phyloP scores from a whole-genome alignment of 2,329 filamentous ascomycete species.

The Pleoardoris graminearum region DNA sequence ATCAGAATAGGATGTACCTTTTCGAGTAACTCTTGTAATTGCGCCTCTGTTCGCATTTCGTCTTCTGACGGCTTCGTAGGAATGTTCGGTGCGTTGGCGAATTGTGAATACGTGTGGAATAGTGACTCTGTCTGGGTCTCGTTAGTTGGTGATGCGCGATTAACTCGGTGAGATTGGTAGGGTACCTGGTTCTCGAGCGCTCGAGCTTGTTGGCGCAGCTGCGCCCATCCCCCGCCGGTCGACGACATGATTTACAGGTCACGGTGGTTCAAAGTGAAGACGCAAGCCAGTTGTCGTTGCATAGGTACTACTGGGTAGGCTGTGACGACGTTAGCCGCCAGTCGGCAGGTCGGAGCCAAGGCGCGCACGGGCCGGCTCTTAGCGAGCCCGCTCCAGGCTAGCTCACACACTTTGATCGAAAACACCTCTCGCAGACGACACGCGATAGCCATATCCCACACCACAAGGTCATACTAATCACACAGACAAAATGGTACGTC shows the following conservation, averaged over 20 bases:
- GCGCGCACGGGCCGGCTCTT: slow-evolving; percentile 16
- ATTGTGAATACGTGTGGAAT: slow-evolving; percentile 88
- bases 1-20: slow-evolving; percentile 59
- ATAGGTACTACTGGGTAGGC: too few relatives aligned
- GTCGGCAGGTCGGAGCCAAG: slow-evolving; percentile 22
- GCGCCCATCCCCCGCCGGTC: slow-evolving; percentile 71
- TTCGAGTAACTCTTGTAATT: slow-evolving; percentile 81
- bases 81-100: slow-evolving; percentile 76
- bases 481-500: slow-evolving; percentile 46
- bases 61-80: slow-evolving; percentile 83
- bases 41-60: slow-evolving; percentile 75
- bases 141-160: slow-evolving; percentile 28
- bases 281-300: neutral
- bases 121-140: slow-evolving; percentile 73
- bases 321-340: neutral
- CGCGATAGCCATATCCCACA: slow-evolving; percentile 44
- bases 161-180: slow-evolving; percentile 16
- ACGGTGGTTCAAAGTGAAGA: too few relatives aligned
- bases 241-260: slow-evolving; percentile 38
- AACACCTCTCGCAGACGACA: slow-evolving; percentile 36
- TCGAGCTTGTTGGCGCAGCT: slow-evolving; percentile 89
- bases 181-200: slow-evolving; percentile 85
- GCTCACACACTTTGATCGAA: slow-evolving; percentile 22
- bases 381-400: slow-evolving; percentile 21
- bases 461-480: slow-evolving; percentile 42